Percentiles rank a stretch among this genome's conserved stretches.
These are phyloP conservation scores for Raffaelea arxii DNA, from an alignment of 2,329 filamentous ascomycete genomes.

Conservation along the genomic window DNA sequence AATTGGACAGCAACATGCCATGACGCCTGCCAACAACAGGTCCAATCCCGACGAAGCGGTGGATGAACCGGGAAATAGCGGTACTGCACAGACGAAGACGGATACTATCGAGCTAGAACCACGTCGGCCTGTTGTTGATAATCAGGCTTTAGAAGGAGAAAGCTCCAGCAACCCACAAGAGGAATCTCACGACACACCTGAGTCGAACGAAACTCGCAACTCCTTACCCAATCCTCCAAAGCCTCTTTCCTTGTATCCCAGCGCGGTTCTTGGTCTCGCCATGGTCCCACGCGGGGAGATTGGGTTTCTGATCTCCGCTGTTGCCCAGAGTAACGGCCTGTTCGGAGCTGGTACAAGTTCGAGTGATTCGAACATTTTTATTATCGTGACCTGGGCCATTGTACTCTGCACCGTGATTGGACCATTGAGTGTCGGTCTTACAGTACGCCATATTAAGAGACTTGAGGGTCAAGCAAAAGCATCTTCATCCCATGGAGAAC, in stretches of 20 bases:
- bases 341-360: conserved; percentile 18
- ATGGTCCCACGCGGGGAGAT: conserved; percentile 78
- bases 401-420: conserved; percentile 44
- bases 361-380: conserved; percentile 32
- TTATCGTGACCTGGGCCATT: conserved; percentile 47
- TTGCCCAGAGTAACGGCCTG: conserved; percentile 47
- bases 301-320: conserved; percentile 62
- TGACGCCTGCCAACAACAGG: too few species aligned
- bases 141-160: too few species aligned
- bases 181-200: too few species aligned
- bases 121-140: too few species aligned
- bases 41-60: too few species aligned
- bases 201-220: too few species aligned
- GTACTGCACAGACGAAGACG: neutral
- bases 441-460: conserved; percentile 32
- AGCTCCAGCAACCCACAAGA: too few species aligned
- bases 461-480: conserved; percentile 11
- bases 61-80: too few species aligned
- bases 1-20: too few species aligned
- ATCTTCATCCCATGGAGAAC: neutral
- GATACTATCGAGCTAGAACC: too few species aligned
- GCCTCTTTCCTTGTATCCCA: conserved; percentile 56
- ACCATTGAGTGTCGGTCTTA: conserved; percentile 35
- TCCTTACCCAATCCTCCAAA: conserved; percentile 26
- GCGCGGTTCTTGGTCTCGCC: conserved; percentile 51